Evolutionary conservation across 257 asterid species (phyloP).

Genomic region (Solanum phureja): DNA sequence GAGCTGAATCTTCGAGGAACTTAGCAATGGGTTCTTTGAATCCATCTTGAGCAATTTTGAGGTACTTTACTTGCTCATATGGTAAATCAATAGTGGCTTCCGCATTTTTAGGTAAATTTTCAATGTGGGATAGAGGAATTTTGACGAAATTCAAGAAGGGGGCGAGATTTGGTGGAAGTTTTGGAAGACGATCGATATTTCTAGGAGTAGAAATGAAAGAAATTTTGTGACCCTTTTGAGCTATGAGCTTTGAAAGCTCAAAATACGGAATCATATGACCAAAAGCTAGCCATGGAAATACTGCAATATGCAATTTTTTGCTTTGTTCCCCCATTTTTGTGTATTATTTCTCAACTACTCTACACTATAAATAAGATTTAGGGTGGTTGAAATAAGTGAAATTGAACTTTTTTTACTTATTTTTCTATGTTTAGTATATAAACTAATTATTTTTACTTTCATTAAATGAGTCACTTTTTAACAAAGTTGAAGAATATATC

Average conservation of each 20-base stretch:
- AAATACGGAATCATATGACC: conserved; percentile 50
- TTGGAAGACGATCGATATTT: conserved; percentile 51
- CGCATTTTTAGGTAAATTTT: conserved; percentile 16
- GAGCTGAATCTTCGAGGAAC: conserved; percentile 9
- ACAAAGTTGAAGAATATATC: no score
- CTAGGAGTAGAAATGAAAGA: conserved; percentile 42
- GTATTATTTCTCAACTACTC: no score
- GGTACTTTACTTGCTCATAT: conserved; percentile 16
- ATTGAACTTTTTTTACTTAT: no score
- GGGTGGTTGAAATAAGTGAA: no score
- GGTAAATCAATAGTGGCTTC: conserved; percentile 23
- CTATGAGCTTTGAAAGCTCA: conserved; percentile 37
- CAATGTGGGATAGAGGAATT: conserved; percentile 20
- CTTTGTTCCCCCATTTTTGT: neutral
- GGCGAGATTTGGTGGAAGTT: conserved; percentile 22
- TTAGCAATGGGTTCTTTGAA: conserved; percentile 7
- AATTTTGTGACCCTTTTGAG: conserved; percentile 37
- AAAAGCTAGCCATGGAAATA: conserved; percentile 68
- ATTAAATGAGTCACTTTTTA: no score
- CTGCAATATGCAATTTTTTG: conserved; percentile 24
- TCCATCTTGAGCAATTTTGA: conserved; percentile 3
- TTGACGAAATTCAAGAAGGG: conserved; percentile 15
- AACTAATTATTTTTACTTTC: no score
- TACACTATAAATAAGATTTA: no score
- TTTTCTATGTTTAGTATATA: no score